phyloP scores from a whole-genome alignment of 2,329 filamentous ascomycete genomes.

The Xylariales sp. region DNA sequence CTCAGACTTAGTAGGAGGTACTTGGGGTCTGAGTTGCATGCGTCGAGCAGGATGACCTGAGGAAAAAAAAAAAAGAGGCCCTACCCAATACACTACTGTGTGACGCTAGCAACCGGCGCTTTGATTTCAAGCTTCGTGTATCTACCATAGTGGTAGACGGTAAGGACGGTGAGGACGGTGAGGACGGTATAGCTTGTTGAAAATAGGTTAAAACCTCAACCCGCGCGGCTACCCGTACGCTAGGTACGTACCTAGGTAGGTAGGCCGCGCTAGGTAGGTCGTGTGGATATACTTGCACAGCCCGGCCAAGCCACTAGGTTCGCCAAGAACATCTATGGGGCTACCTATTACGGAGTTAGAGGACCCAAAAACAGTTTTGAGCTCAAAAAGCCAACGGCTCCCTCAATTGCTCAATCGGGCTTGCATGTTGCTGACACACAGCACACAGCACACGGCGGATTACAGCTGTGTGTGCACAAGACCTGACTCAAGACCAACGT shows the following conservation, averaged over 20 bases:
- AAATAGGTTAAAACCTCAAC: slow-evolving; percentile 3
- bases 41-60: neutral
- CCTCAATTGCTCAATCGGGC: slow-evolving; percentile 21
- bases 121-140: neutral
- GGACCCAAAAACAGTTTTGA: slow-evolving; percentile 6
- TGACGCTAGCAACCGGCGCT: neutral
- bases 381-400: slow-evolving; percentile 22
- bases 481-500: neutral
- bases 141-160: no score
- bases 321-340: slow-evolving; percentile 31
- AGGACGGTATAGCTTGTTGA: no score
- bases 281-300: slow-evolving; percentile 20
- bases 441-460: no score
- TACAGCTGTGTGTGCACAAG: no score
- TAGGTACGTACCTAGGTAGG: neutral
- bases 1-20: neutral
- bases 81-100: no score
- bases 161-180: no score
- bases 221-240: slow-evolving; percentile 20
- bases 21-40: neutral
- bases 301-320: slow-evolving; percentile 32
- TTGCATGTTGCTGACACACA: slow-evolving; percentile 18
- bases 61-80: no score
- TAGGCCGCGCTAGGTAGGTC: no score
- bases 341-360: slow-evolving; percentile 28